Conservation (phyloP, 75 land plant genomes). For the Selaginella tamariscina region DNA sequence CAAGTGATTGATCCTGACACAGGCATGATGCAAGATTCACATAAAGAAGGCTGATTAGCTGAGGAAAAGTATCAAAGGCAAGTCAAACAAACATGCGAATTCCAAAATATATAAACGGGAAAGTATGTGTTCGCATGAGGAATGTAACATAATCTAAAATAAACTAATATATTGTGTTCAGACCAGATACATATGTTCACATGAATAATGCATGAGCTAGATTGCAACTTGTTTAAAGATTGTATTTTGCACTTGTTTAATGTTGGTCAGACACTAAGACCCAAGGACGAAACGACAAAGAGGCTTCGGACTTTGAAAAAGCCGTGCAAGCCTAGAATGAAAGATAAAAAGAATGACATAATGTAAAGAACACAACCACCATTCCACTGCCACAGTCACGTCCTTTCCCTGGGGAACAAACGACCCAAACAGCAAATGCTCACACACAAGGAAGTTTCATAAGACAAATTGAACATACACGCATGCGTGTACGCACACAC, state of each 20-base stretch:
- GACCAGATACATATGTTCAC: too few relatives aligned
- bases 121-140: too few relatives aligned
- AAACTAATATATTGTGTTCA: too few relatives aligned
- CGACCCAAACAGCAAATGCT: neutral
- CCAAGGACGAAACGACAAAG: conserved; percentile 1
- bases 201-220: too few relatives aligned
- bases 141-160: neutral
- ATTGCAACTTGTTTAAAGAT: too few relatives aligned
- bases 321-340: neutral
- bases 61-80: too few relatives aligned
- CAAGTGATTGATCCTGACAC: neutral
- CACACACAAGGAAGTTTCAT: too few relatives aligned
- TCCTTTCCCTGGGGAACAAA: neutral
- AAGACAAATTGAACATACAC: too few relatives aligned
- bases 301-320: neutral
- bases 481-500: neutral
- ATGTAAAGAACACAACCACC: too few relatives aligned
- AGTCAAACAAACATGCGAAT: neutral
- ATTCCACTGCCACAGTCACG: neutral
- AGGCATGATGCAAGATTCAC: neutral
- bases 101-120: neutral
- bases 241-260: neutral
- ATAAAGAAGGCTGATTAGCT: neutral
- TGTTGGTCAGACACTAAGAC: neutral
- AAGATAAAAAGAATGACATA: neutral